Evolutionary conservation across 2,329 filamentous ascomycete genomes (phyloP), one percentile per base, ranked within the genome.

Genomic region (Hymenoscyphus infarciens): DNA sequence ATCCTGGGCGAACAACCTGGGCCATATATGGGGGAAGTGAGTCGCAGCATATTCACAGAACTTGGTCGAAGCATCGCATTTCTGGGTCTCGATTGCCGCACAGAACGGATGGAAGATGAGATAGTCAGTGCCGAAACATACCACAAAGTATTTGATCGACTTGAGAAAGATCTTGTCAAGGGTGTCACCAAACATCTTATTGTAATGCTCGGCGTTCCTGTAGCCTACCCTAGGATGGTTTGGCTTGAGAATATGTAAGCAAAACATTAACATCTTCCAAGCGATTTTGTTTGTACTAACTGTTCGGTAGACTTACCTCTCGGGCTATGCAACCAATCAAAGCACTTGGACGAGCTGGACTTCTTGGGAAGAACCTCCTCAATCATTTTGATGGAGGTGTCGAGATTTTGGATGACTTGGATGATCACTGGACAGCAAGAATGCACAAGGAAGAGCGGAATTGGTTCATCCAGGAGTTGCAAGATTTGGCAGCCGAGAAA

Each of bases 371-470:
- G 64, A 82, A 83, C 13, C 86, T 96, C 53, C 81, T 96, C 45
- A 97, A 97, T 78, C 90, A 90, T 68, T 93, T 97, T 69, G 93
- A 97, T 72, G 92, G 92, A 25, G 92, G 92, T 19, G 90, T 95
- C 5, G 95, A 98, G 75, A 90, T 98, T 15, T 80, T 96, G 31
- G 58, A 97, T 73, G 92, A 96, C 70, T 79, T 97, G 10, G 94
- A 97, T 73, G 95, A 98, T 75, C 94, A 99, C 74, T 99, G 95
- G 95, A 97, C 94, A 0, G 91, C 94, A 42, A 96, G 92, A 74
- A 91, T 92, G 73, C 93, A 98, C 79, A 99, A 98, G 74, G 82
- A 86, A 29, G 95, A 99, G 77, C 87, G 95, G 58, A 91, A 88
- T 66, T 89, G 91, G 75, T 82, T 98, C 66, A 86, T 99, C 49